Evolutionary conservation across 441 rosid genomes (phyloP), one percentile per base, ranked within the genome.

Genomic region (Mallotus repandus): DNA sequence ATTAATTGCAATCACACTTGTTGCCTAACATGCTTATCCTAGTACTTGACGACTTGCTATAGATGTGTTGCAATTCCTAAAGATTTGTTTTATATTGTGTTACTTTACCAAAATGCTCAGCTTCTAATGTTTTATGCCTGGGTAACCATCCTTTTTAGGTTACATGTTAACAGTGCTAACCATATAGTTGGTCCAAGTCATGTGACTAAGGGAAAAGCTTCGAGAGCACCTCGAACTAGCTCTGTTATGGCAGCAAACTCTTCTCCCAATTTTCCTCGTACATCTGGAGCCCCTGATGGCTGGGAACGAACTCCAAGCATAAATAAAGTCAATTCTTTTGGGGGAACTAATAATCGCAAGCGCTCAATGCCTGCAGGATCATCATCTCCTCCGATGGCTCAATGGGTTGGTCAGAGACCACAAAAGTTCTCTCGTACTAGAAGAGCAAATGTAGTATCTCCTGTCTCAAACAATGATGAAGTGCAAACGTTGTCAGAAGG

Each of bases 391-490:
- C 82, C 89, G 18, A 77, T 86, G 84, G 82, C 91, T 70, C 86
- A 89, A 64, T 89, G 94, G 91, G 87, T 66, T 76, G 88, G 90
- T 68, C 91, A 89, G 69, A 89, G 91, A 65, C 86, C 86, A 49
- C 89, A 86, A 18, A 89, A 89, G 63, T 86, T 78, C 29, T 81
- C 86, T 46, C 91, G 94, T 63, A 84, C 88, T 50, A 80, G 89
- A 73, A 84, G 94, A 81, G 79, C 86, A 61, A 86, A 86, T 84
- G 72, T 87, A 56, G 86, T 87, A 12, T 81, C 90, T 76, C 91
- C 91, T 70, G 81, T 87, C 69, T 82, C 85, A 66, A 86, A 80
- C 71, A 83, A 80, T 69, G 89, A 83, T 66, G 91, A 89, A 54
- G 72, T 72, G 66, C 88, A 82, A 60, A 76, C 58, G 63, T 76